Evolutionary conservation across 192 early-diverging fungal genomes (phyloP).

Genomic region (Entomortierella chlamydospora): DNA sequence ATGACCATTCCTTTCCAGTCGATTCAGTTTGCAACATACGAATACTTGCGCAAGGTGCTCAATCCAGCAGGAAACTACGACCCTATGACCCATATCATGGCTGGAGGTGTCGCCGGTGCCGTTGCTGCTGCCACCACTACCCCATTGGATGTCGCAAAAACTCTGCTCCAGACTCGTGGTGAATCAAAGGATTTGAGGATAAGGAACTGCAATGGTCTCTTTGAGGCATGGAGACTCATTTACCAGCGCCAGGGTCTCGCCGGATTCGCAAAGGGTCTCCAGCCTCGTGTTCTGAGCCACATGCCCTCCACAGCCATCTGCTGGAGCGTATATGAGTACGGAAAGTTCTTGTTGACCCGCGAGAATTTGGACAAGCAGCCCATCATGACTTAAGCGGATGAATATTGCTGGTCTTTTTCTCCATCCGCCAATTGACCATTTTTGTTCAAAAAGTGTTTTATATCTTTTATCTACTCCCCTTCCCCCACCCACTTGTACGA

Average conservation of each 20-base stretch:
- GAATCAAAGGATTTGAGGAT: constrained; percentile 79
- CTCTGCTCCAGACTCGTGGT: constrained; percentile 92
- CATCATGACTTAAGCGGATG: constrained; percentile 21
- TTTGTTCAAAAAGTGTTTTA: constrained; percentile 3
- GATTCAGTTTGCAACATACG: constrained; percentile 93
- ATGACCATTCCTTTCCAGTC: constrained; percentile 98
- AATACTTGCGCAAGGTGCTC: constrained; percentile 84
- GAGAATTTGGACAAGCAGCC: constrained; percentile 47
- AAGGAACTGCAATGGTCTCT: constrained; percentile 76
- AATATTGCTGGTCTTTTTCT: neutral
- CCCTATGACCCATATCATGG: constrained; percentile 86
- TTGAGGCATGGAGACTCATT: constrained; percentile 78
- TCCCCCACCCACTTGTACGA: constrained; percentile 26
- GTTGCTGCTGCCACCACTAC: constrained; percentile 90
- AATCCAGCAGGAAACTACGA: constrained; percentile 88
- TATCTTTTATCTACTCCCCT: neutral
- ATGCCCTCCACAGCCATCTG: constrained; percentile 94
- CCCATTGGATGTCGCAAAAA: constrained; percentile 95
- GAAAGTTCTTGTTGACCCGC: constrained; percentile 74
- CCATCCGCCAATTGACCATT: neutral
- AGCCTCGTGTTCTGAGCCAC: constrained; percentile 89
- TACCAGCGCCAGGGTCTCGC: constrained; percentile 77
- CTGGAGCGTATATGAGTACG: constrained; percentile 95
- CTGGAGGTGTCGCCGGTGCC: constrained; percentile 91
- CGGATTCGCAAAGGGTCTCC: constrained; percentile 84